Percentiles rank a stretch among this genome's conserved stretches.
phyloP scores from a whole-genome alignment of 2,329 filamentous ascomycete species.

The Aspergillus sp. region DNA sequence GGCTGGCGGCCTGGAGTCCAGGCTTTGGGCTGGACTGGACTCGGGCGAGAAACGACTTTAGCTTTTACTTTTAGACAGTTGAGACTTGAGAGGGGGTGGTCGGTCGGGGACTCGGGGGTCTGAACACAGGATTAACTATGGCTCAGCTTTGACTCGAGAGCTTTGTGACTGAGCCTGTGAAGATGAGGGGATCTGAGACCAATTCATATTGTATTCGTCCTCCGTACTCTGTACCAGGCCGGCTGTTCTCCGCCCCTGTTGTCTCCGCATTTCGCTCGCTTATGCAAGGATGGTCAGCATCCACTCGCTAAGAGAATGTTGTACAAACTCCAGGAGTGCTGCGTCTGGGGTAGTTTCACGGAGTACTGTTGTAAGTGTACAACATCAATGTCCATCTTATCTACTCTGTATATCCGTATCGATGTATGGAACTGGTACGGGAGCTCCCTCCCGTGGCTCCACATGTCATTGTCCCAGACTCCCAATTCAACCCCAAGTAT shows the following conservation, averaged over 20 bases:
- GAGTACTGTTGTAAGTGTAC: too few species aligned
- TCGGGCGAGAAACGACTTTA: neutral
- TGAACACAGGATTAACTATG: too few species aligned
- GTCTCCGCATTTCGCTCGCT: slow-evolving; percentile 17
- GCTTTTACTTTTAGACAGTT: neutral
- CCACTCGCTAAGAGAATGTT: neutral
- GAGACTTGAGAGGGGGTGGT: neutral
- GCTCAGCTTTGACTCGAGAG: too few species aligned
- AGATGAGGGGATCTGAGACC: neutral
- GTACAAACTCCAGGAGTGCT: neutral
- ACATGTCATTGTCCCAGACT: slow-evolving; percentile 5
- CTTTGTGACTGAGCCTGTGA: neutral
- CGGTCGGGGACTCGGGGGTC: too few species aligned
- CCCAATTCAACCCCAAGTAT: neutral
- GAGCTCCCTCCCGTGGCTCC: slow-evolving; percentile 16
- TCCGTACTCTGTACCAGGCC: neutral
- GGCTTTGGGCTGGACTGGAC: neutral
- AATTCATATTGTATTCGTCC: neutral
- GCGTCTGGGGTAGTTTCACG: neutral
- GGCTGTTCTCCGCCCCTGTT: slow-evolving; percentile 11
- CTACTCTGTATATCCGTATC: neutral
- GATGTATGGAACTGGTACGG: neutral
- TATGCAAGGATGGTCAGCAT: slow-evolving; percentile 14
- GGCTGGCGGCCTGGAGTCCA: neutral
- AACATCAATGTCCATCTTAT: neutral